Base-by-base conservation (phyloP, 495 filamentous ascomycete species). In the Penicillium macrosclerotiorum region DNA sequence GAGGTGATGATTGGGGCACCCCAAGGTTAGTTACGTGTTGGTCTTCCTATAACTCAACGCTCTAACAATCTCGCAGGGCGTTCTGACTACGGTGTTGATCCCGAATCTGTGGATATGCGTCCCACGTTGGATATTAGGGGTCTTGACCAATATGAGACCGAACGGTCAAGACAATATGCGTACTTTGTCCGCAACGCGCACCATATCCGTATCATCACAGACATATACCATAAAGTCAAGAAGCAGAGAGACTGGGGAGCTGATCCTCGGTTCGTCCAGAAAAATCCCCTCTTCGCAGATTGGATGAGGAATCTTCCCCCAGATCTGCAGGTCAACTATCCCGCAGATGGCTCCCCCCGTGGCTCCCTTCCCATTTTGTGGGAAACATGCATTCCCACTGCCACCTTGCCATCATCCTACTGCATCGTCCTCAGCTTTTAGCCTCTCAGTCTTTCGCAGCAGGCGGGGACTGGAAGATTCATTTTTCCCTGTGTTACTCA, bases 1-100 rank as follows among this genome's bases (percentile, higher is more conserved):
- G 93, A 97, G 64, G 74, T 92, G 20, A 95, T 97, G 89, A 84
- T 97, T 48, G 92, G 93, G 33, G 89, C 85, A 13, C 90, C 94
- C 2, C 93, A 98, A 85, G 94, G 88, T 91, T 73, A 51, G 68
- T 40, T 0, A 3, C 18, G 17, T 7, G 1, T 18, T 52, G 23
- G 24, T 22, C 23, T 17, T 22, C 25, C 7, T 34, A 35, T 6
- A 4, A 13, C 34, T 33, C 20, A 31, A 46, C 49, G 51, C 20
- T 31, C 45, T 66, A 50, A 76, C 52, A 44, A 40, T 36, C 13
- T 26, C 33, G 3, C 50, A 95, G 89, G 89, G n/a, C 86, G 90
- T 13, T 85, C 77, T 42, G 89, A 95, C 55, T 82, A 90, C 50
- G 78, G 83, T 7, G 83, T 95, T 13, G 80, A 86, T 35, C 70